These are phyloP conservation scores for Hypocreales sp. DNA, from an alignment of 2,329 filamentous ascomycete genomes.

Conservation along the genomic window DNA sequence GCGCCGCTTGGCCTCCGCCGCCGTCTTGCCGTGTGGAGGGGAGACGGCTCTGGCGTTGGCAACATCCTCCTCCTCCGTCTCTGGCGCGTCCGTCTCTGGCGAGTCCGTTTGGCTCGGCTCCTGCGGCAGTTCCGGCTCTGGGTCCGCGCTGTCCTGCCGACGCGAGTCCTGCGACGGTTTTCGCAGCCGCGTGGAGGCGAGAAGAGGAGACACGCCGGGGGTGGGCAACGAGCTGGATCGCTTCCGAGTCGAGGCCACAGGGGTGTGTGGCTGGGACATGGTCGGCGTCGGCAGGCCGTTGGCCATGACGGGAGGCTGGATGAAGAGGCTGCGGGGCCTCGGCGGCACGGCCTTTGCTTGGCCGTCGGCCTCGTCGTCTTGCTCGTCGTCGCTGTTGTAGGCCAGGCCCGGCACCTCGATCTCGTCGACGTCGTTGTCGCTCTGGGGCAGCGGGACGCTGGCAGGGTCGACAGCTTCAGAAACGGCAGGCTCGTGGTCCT, in stretches of 20 bases:
- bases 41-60: too few relatives aligned
- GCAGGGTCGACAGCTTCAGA: slow-evolving; percentile 17
- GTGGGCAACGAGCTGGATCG: slow-evolving; percentile 35
- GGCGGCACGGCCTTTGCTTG: slow-evolving; percentile 13
- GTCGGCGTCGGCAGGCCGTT: slow-evolving; percentile 16
- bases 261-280: slow-evolving; percentile 18
- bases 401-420: slow-evolving; percentile 65
- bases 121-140: too few relatives aligned
- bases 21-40: too few relatives aligned
- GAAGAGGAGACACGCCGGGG: slow-evolving; percentile 9
- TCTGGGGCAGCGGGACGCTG: slow-evolving; percentile 51
- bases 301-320: slow-evolving; percentile 8
- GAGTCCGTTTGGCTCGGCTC: too few relatives aligned
- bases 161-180: not conserved
- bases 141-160: not conserved
- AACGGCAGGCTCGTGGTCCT: slow-evolving; percentile 6
- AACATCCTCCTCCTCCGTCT: too few relatives aligned
- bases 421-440: slow-evolving; percentile 55
- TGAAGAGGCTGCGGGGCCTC: slow-evolving; percentile 31
- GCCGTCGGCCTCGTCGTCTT: slow-evolving; percentile 18
- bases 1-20: too few relatives aligned
- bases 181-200: not conserved
- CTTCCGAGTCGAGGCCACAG: slow-evolving; percentile 20
- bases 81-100: too few relatives aligned
- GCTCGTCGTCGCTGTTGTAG: slow-evolving; percentile 38